Conservation (phyloP, 2,329 filamentous ascomycete species). For the Sporothrix pallida region DNA sequence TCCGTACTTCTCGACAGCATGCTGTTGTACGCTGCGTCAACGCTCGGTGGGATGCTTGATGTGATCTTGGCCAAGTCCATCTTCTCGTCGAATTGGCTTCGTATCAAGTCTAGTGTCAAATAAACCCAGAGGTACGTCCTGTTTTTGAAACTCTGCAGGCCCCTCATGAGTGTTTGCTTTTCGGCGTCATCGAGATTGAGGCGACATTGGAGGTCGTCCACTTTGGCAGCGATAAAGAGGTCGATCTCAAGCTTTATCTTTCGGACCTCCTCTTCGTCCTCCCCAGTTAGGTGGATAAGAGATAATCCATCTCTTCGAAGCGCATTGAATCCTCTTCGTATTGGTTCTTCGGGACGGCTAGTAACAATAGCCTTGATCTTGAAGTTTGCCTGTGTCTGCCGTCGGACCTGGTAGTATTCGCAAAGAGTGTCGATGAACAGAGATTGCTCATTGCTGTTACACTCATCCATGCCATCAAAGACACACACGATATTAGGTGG, state of each 20-base stretch:
- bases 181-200: too few relatives aligned
- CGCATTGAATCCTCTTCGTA: too few relatives aligned
- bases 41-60: slow-evolving; percentile 37
- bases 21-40: slow-evolving; percentile 39
- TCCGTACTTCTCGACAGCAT: slow-evolving; percentile 37
- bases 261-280: slow-evolving; percentile 39
- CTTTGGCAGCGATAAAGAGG: slow-evolving; percentile 26
- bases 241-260: slow-evolving; percentile 31
- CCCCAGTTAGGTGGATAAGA: slow-evolving; percentile 44
- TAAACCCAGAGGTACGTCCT: slow-evolving; percentile 50
- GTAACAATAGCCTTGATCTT: not conserved
- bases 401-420: too few relatives aligned
- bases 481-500: slow-evolving; percentile 37
- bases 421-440: slow-evolving; percentile 1
- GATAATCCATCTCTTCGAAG: too few relatives aligned
- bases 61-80: not conserved
- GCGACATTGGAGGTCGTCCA: not conserved
- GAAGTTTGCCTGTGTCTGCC: too few relatives aligned
- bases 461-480: slow-evolving; percentile 50
- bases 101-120: slow-evolving; percentile 42
- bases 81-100: slow-evolving; percentile 41
- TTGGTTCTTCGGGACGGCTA: too few relatives aligned
- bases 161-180: slow-evolving; percentile 32
- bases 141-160: slow-evolving; percentile 38
- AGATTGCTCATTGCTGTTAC: not conserved